These are phyloP conservation scores for Colletotrichum spaethianum DNA, from an alignment of 2,329 filamentous ascomycete species.

Conservation along the genomic window DNA sequence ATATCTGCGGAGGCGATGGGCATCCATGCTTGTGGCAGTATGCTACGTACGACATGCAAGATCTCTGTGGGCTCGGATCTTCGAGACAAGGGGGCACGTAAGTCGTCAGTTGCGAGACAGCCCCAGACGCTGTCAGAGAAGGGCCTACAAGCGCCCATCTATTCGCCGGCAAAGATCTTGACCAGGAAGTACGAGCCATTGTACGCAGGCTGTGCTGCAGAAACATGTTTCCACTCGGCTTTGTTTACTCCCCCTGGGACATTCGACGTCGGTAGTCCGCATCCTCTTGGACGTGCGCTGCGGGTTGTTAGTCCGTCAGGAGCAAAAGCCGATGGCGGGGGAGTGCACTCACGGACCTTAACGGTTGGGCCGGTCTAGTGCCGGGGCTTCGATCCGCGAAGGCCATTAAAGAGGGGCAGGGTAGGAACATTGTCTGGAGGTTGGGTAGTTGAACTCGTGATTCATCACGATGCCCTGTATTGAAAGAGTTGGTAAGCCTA, in stretches of 20 bases:
- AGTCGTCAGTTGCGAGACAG: background rate
- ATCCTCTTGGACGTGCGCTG: constrained; percentile 32
- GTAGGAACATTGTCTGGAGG: background rate
- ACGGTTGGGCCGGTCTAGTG: background rate
- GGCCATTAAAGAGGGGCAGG: background rate
- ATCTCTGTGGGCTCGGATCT: constrained; percentile 3
- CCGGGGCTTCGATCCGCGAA: background rate
- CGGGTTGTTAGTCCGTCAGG: constrained; percentile 1
- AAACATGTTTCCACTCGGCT: constrained; percentile 22
- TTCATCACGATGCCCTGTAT: background rate
- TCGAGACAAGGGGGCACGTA: background rate
- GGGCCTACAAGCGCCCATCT: background rate
- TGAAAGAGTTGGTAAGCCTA: background rate
- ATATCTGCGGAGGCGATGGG: background rate
- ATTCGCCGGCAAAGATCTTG: background rate
- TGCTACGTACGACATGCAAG: background rate
- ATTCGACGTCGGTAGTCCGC: constrained; percentile 27
- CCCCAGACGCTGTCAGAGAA: background rate
- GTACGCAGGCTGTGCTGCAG: constrained; percentile 11
- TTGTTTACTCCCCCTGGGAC: constrained; percentile 21
- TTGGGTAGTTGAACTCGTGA: background rate
- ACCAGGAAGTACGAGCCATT: background rate
- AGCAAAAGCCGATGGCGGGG: constrained; percentile 25
- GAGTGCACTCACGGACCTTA: constrained; percentile 23
- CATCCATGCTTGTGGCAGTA: background rate